phyloP scores from a whole-genome alignment of 2,329 filamentous ascomycete species.

The Monilinia laxa region DNA sequence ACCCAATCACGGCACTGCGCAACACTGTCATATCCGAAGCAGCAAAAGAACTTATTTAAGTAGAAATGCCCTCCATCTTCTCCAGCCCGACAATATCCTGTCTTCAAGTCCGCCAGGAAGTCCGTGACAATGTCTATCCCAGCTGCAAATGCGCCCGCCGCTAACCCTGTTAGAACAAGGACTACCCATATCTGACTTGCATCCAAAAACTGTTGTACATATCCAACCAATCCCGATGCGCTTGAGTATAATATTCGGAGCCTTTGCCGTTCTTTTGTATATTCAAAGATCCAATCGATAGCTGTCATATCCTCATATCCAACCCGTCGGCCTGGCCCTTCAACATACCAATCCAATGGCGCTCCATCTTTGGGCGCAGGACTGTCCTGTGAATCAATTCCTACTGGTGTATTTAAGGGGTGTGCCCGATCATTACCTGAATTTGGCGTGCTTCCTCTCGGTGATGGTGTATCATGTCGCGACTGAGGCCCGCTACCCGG shows the following conservation, averaged over 20 bases:
- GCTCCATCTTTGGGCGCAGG: conserved; percentile 47
- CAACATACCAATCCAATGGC: conserved; percentile 78
- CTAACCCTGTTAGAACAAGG: conserved; percentile 78
- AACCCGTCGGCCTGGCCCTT: conserved; percentile 84
- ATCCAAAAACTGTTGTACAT: conserved; percentile 72
- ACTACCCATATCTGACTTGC: conserved; percentile 90
- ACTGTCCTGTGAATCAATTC: conserved; percentile 24
- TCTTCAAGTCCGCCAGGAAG: conserved; percentile 92
- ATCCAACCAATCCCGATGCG: conserved; percentile 69
- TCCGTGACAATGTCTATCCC: conserved; percentile 87
- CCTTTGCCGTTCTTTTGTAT: conserved; percentile 90
- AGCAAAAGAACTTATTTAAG: conserved; percentile 88
- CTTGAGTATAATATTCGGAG: conserved; percentile 72
- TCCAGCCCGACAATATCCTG: conserved; percentile 77
- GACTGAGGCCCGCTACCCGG: conserved; percentile 28
- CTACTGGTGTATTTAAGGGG: conserved; percentile 28
- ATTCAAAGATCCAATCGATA: conserved; percentile 99
- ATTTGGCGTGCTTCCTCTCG: conserved; percentile 32
- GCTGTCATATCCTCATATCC: conserved; percentile 95
- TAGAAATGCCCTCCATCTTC: conserved; percentile 85
- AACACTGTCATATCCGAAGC: conserved; percentile 82
- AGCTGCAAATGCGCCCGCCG: conserved; percentile 81
- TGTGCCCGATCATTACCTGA: conserved; percentile 24
- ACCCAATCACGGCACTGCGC: conserved; percentile 85
- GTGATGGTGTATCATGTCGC: conserved; percentile 33